A percentile compares a stretch with the other conserved stretches of the same genome.
Evolutionary conservation across 371 early-diverging fungal species (phyloP).

Genomic region (Zychaea mexicana): DNA sequence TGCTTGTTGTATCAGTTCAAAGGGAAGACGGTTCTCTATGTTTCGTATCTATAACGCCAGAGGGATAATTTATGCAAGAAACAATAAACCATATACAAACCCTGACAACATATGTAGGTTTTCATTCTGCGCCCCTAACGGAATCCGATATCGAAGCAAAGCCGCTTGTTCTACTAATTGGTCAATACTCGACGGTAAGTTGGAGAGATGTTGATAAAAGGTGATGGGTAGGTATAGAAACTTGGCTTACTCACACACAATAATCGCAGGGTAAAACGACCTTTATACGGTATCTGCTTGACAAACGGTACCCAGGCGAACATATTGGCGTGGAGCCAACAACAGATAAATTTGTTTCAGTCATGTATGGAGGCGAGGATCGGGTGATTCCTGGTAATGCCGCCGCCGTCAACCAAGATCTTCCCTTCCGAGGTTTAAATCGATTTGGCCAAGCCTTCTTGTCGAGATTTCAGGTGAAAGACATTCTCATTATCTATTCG

Average conservation of each 20-base stretch:
- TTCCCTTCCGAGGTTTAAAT: slow-evolving; percentile 79
- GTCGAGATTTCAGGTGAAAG: slow-evolving; percentile 75
- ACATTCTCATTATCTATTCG: neutral
- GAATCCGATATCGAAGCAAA: slow-evolving; percentile 84
- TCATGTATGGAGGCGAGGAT: slow-evolving; percentile 77
- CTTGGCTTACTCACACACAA: neutral
- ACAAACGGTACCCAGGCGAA: slow-evolving; percentile 79
- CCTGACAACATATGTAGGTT: no score
- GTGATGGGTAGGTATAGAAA: neutral
- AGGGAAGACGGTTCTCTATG: neutral
- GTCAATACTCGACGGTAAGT: slow-evolving; percentile 79
- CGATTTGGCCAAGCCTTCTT: slow-evolving; percentile 82
- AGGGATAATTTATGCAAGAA: no score
- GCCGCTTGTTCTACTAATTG: slow-evolving; percentile 83
- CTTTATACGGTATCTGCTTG: slow-evolving; percentile 83
- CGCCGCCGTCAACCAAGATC: slow-evolving; percentile 83
- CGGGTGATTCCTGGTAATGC: slow-evolving; percentile 87
- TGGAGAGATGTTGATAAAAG: neutral
- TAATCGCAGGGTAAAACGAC: slow-evolving; percentile 74
- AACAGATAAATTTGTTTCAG: slow-evolving; percentile 85
- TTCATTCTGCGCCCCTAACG: slow-evolving; percentile 77
- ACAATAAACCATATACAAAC: neutral
- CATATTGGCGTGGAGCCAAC: slow-evolving; percentile 91
- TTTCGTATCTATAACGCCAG: no score
- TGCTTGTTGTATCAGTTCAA: neutral